These are phyloP conservation scores for Neoboletus brunneissimus DNA, from an alignment of 768 basidiomycete genomes.

Conservation along the genomic window DNA sequence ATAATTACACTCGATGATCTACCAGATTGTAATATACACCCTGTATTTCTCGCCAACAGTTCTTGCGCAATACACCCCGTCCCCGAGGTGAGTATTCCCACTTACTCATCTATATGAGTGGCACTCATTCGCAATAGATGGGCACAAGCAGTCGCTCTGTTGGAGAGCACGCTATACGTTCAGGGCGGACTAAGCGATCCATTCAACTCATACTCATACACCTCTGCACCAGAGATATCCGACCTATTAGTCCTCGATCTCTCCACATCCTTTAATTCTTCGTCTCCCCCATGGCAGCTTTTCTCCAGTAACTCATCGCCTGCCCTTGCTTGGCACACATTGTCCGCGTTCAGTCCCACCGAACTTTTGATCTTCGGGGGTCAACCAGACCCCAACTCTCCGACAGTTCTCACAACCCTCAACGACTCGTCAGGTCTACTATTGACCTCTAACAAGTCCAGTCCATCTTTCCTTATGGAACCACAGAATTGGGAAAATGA, in stretches of 20 bases:
- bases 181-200: slow-evolving; percentile 82
- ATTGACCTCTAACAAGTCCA: slow-evolving; percentile 36
- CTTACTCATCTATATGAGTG: not conserved
- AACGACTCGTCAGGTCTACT: slow-evolving; percentile 66
- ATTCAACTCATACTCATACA: slow-evolving; percentile 66
- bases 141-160: slow-evolving; percentile 70
- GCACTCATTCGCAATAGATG: slow-evolving; percentile 52
- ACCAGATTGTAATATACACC: slow-evolving; percentile 1
- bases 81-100: slow-evolving; percentile 21
- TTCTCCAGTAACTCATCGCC: slow-evolving; percentile 52
- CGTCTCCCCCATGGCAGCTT: slow-evolving; percentile 67
- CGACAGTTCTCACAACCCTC: slow-evolving; percentile 45
- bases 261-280: slow-evolving; percentile 51
- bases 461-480: slow-evolving; percentile 49
- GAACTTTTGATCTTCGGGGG: slow-evolving; percentile 73
- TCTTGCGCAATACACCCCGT: slow-evolving; percentile 24
- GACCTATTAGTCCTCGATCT: slow-evolving; percentile 73
- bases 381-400: slow-evolving; percentile 58
- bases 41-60: slow-evolving; percentile 16
- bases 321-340: slow-evolving; percentile 73
- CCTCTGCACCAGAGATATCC: slow-evolving; percentile 67
- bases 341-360: slow-evolving; percentile 61
- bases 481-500: slow-evolving; percentile 56
- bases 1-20: slow-evolving; percentile 9
- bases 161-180: slow-evolving; percentile 61